phyloP scores from a whole-genome alignment of 2,329 filamentous ascomycete genomes.

The Aspergillus sp. region DNA sequence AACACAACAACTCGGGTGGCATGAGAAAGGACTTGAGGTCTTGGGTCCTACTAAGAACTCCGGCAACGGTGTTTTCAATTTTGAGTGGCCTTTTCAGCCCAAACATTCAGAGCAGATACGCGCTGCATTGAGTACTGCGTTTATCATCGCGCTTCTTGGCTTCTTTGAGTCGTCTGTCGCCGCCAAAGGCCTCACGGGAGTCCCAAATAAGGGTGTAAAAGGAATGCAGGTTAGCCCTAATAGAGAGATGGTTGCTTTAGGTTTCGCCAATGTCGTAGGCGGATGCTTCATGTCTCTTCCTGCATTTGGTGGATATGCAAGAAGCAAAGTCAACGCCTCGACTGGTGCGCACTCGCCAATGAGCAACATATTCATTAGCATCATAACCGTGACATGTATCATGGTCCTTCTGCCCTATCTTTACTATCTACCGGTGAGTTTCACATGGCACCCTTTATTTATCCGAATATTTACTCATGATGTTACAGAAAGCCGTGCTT shows the following conservation, averaged over 20 bases:
- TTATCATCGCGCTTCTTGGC: slow-evolving; percentile 90
- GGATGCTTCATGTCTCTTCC: slow-evolving; percentile 91
- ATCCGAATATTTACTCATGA: neutral
- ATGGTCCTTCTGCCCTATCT: slow-evolving; percentile 85
- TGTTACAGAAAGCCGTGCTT: slow-evolving; percentile 77
- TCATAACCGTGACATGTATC: slow-evolving; percentile 79
- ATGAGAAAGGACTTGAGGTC: slow-evolving; percentile 75
- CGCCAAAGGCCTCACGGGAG: slow-evolving; percentile 76
- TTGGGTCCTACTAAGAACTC: slow-evolving; percentile 77
- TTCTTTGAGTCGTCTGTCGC: slow-evolving; percentile 98
- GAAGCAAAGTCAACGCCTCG: slow-evolving; percentile 91
- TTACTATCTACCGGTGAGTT: slow-evolving; percentile 86
- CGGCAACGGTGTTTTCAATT: slow-evolving; percentile 70
- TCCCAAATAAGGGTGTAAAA: slow-evolving; percentile 63
- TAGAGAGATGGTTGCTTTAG: slow-evolving; percentile 87
- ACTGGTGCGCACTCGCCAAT: slow-evolving; percentile 92
- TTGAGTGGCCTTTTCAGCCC: slow-evolving; percentile 80
- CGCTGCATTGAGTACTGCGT: slow-evolving; percentile 84
- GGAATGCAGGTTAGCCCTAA: slow-evolving; percentile 86
- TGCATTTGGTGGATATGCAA: slow-evolving; percentile 91
- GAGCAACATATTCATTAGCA: slow-evolving; percentile 82
- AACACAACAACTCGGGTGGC: slow-evolving; percentile 75
- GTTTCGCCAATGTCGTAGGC: slow-evolving; percentile 85
- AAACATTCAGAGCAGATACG: slow-evolving; percentile 78
- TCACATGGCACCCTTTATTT: neutral